Evolutionary conservation across 345 rosid genomes (phyloP).

Genomic region (Orychophragmus violaceus): DNA sequence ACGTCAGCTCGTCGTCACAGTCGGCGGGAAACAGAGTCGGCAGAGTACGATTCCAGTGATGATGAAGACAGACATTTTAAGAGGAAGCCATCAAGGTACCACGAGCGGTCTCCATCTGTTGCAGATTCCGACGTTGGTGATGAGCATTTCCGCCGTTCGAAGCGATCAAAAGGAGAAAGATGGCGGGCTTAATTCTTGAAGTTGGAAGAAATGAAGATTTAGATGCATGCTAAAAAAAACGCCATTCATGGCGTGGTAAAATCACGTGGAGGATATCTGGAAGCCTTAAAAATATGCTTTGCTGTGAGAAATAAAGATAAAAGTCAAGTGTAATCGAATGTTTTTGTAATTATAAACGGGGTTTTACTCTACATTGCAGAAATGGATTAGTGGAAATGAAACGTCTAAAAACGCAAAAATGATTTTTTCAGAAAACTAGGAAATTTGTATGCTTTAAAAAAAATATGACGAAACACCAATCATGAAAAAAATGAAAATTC

Average conservation of each 20-base stretch:
- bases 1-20: conserved; percentile 20
- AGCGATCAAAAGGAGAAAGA: conserved; percentile 24
- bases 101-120: conserved; percentile 49
- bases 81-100: conserved; percentile 78
- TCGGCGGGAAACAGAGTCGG: conserved; percentile 19
- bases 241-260: too few species aligned
- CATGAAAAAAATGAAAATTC: too few species aligned
- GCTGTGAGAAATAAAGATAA: background rate
- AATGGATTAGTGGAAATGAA: too few species aligned
- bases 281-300: too few species aligned
- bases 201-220: background rate
- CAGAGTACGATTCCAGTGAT: conserved; percentile 66
- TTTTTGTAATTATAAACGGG: background rate
- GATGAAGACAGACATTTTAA: conserved; percentile 85
- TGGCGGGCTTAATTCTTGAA: background rate
- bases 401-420: too few species aligned
- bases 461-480: too few species aligned
- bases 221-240: background rate
- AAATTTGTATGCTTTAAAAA: too few species aligned
- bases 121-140: conserved; percentile 6
- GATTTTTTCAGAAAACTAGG: too few species aligned
- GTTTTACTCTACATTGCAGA: background rate
- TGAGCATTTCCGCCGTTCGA: conserved; percentile 19
- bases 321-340: background rate
- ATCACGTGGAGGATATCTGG: too few species aligned